Base-by-base conservation (phyloP, 306 rosid genomes). In the Trifolium repens region DNA sequence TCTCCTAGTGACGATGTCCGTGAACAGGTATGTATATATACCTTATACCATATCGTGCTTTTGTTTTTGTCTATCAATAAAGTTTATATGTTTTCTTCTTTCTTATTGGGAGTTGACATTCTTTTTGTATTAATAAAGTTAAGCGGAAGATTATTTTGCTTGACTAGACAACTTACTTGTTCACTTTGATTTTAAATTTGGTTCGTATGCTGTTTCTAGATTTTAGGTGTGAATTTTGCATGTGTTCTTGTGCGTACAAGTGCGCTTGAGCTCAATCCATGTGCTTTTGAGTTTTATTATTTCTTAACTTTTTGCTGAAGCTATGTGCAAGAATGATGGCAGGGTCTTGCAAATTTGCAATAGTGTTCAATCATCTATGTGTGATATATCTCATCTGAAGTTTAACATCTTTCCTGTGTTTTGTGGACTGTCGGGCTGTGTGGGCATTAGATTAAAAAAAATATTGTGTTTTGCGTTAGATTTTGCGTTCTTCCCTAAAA, bases 1-100 rank as follows among this genome's bases (percentile, higher is more conserved):
- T 93, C 97, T 76, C 87, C 94, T 0, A 91, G 92, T 67, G 98
- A 93, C 8, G 98, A 93, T 80, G 98, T 93, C 16, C 92, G 98
- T 12, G 97, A 93, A 83, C 98, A 93, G 99, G 88, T 79, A 53
- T 43, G 1, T 81, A 40, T 52, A 22, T 66, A 24, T 22, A 22
- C 24, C 24, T 22, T 22, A 22, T 22, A 22, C 69, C 14, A 13
- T 61, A 9, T 15, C 19, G 15, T 67, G 35, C 26, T 24, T 61
- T 67, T 37, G 39, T 61, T 4, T 54, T 60, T 37, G 4, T n/a
- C 30, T 63, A 63, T 63, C 22, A 16, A 4, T 63, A 4, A 35
- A 66, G 16, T 5, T 6, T 94, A 89, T 91, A 82, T 69, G 34
- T 14, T 3, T 46, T 77, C 27, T 65, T 65, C 17, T 3, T 39